These are phyloP conservation scores for Globisporangium solare DNA, from an alignment of 352 stramenopile species.

Conservation along the genomic window DNA sequence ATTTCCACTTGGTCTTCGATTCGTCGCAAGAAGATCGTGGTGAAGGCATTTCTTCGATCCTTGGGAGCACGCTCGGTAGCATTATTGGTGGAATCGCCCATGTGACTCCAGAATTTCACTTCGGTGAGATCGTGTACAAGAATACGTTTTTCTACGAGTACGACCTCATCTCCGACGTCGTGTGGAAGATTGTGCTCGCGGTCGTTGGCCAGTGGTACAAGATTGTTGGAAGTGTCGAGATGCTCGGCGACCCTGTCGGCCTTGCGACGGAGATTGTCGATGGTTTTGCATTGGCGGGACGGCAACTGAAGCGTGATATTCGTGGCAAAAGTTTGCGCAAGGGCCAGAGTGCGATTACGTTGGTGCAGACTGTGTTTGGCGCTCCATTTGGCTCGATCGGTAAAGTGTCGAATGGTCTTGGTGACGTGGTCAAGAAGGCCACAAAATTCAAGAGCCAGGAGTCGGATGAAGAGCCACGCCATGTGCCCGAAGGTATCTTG, in stretches of 20 bases:
- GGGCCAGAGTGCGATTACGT: constrained; percentile 73
- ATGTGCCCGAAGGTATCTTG: constrained; percentile 71
- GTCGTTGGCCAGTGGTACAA: constrained; percentile 87
- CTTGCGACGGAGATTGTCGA: constrained; percentile 84
- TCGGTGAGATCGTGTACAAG: constrained; percentile 61
- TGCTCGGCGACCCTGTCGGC: constrained; percentile 79
- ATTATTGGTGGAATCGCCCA: constrained; percentile 86
- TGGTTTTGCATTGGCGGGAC: constrained; percentile 71
- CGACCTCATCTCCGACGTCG: constrained; percentile 71
- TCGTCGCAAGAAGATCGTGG: constrained; percentile 73
- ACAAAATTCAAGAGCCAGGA: constrained; percentile 82
- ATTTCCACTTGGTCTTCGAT: constrained; percentile 83
- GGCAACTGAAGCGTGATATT: constrained; percentile 80
- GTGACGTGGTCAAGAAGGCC: constrained; percentile 83
- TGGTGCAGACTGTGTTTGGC: constrained; percentile 79
- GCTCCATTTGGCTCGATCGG: constrained; percentile 69
- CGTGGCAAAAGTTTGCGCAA: constrained; percentile 73
- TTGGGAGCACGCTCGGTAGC: constrained; percentile 78
- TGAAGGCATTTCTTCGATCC: constrained; percentile 74
- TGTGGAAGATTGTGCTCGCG: constrained; percentile 65
- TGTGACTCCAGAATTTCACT: constrained; percentile 78
- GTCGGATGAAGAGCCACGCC: constrained; percentile 52
- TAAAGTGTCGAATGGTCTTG: constrained; percentile 82
- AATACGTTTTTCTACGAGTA: constrained; percentile 87
- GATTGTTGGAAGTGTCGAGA: constrained; percentile 82